Evolutionary conservation across 2,329 filamentous ascomycete genomes (phyloP), one percentile per base, ranked within the genome.

Genomic region (Alternaria hordeiaustralica): DNA sequence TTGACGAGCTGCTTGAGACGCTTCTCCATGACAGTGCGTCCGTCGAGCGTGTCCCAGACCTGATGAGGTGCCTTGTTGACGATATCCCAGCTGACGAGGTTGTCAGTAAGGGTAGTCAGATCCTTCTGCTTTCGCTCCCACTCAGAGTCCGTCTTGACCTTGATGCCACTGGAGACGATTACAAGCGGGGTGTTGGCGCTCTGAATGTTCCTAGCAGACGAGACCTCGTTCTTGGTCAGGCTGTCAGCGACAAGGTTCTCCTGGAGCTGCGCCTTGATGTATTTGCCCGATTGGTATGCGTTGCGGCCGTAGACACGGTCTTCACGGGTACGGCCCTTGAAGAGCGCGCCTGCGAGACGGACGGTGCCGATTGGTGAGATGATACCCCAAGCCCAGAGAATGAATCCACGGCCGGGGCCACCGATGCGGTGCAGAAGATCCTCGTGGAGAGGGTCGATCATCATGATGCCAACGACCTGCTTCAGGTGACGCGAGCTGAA

Each of bases 121-220:
- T 97, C 94, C 71, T 92, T 86, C 83, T 99, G 96, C 79, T 93
- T 94, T 67, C 87, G 83, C 77, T 92, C 90, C 96, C 96, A 99
- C 60, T 88, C 85, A 50, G 84, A 82, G 76, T 92, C 90, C 53
- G 81, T 84, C 61, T 88, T 86, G 58, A 93, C 84, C 71, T 91
- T 85, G 60, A 89, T 85, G 0, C 93, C 95, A 1, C 93, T 97
- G 77, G 92, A 97, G 60, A 98, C 87, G 23, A 99, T 83, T 2
- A 90, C 90, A 43, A 98, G 82, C 7, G 93, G 91, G 13, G 91
- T 92, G 61, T 92, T 84, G n/a, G 85, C 85, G 61, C 87, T 86
- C 80, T 97, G 93, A 57, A 98, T 96, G 50, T 90, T 89, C 21
- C 91, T 86, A 61, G 93, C 93, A 63, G 90, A 92, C 47, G 86